phyloP scores from a whole-genome alignment of 768 basidiomycete genomes.

The Mrakia blollopis region DNA sequence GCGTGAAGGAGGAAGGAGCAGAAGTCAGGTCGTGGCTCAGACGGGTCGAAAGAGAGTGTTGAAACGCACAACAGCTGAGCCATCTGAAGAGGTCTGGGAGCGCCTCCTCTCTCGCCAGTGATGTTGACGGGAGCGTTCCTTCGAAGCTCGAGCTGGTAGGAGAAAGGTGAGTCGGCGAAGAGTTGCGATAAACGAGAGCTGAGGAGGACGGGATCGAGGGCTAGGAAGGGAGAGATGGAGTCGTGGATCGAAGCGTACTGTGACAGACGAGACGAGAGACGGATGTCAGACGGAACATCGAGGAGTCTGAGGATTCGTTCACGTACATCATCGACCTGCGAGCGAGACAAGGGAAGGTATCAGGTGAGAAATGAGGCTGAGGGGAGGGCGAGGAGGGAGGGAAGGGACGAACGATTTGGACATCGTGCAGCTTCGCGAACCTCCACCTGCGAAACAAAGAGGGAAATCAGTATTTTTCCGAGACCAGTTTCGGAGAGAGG shows the following conservation, averaged over 20 bases:
- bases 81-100: not conserved
- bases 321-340: conserved; percentile 16
- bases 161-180: not conserved
- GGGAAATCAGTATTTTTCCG: too few relatives aligned
- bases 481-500: too few relatives aligned
- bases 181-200: conserved; percentile 25
- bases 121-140: conserved; percentile 5
- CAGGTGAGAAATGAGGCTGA: not conserved
- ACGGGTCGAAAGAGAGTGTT: not conserved
- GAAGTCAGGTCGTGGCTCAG: too few relatives aligned
- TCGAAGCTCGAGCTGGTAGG: conserved; percentile 4
- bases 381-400: not conserved
- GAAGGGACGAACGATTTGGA: not conserved
- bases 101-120: not conserved
- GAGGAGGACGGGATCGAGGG: conserved; percentile 37
- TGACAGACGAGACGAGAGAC: not conserved
- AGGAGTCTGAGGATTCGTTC: not conserved
- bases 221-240: conserved; percentile 38
- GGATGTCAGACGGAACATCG: not conserved
- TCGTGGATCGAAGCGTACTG: conserved; percentile 38
- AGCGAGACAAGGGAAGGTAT: not conserved
- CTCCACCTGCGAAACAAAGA: conserved; percentile 31
- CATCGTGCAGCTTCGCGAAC: conserved; percentile 29
- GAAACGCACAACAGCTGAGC: not conserved
- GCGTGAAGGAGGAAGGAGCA: not conserved